Base-by-base conservation (phyloP, 768 basidiomycete genomes). In the Tephrocybe rancida region DNA sequence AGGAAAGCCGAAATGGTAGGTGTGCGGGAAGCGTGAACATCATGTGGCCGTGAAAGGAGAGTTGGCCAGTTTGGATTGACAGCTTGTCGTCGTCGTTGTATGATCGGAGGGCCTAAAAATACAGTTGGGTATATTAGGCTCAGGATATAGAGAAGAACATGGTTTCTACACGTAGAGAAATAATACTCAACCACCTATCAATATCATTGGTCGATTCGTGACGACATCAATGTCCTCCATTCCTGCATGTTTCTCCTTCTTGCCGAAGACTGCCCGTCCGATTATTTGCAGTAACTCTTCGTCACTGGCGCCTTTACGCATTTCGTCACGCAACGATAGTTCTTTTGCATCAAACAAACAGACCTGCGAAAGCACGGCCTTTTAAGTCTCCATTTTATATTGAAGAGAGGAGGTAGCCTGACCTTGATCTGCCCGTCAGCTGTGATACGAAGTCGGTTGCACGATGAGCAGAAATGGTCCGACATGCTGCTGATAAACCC, bases 401-500 rank as follows among this genome's bases (percentile, higher is more conserved):
- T 27, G 10, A 42, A 5, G 41, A n/a, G 13, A 6, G 29, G 29
- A 30, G 13, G 13, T 30, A 45, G 25, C 34, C 38, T 38, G 27
- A 82, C 91, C 80, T 95, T 95, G 60, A 95, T 90, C 64, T 94
- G 84, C 5, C 94, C 92, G 61, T 95, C 92, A 11, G 92, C 88
- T n/a, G 90, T 94, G 42, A 95, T 75, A 37, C 93, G 78, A 45
- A 95, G 74, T 52, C 92, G 80, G 62, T 92, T 93, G 72, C 92
- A 95, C 1, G 86, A 85, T 1, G 83, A 79, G 69, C 92, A 95
- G 62, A 95, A 93, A 69, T 94, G 92, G 68, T 95, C 92, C 16
- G 91, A 94, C 92, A 93, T 93, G 74, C 88, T 92, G 64, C 85
- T 91, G 64, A 95, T 95, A 70, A 95, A 92, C n/a, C 87, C 92